Evolutionary conservation across 441 rosid genomes (phyloP).

Genomic region (Geranium incanum): DNA sequence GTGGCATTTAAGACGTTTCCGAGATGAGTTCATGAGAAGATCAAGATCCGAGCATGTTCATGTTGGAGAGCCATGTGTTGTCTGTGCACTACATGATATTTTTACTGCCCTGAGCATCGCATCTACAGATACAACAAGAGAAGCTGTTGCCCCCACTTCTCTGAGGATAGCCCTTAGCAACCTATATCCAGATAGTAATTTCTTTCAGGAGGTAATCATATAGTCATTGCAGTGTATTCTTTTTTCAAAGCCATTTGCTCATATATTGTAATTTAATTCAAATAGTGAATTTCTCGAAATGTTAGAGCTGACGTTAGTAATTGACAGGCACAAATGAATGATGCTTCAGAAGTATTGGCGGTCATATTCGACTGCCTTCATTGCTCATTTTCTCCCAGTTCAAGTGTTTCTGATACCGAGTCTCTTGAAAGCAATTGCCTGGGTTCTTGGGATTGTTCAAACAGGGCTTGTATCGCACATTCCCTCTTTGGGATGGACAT

Average conservation of each 20-base stretch:
- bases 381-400: constrained; percentile 58
- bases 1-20: constrained; percentile 81
- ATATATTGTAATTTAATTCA: neutral
- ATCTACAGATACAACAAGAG: constrained; percentile 43
- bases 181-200: constrained; percentile 80
- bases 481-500: constrained; percentile 88
- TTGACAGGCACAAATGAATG: constrained; percentile 94
- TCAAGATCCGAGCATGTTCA: constrained; percentile 65
- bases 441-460: constrained; percentile 81
- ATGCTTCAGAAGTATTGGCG: constrained; percentile 88
- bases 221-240: neutral
- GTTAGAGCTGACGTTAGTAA: constrained; percentile 20
- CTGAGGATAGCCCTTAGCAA: constrained; percentile 85
- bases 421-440: constrained; percentile 49
- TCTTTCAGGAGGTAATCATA: constrained; percentile 72
- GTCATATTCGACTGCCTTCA: constrained; percentile 91
- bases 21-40: constrained; percentile 68
- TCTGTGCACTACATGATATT: constrained; percentile 73
- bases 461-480: constrained; percentile 63
- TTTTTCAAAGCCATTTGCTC: neutral
- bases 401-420: constrained; percentile 50
- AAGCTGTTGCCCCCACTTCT: constrained; percentile 78
- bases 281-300: neutral
- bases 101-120: constrained; percentile 61
- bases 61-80: constrained; percentile 91